phyloP scores from a whole-genome alignment of 179 eudicot species.

The Drosera spatulata region DNA sequence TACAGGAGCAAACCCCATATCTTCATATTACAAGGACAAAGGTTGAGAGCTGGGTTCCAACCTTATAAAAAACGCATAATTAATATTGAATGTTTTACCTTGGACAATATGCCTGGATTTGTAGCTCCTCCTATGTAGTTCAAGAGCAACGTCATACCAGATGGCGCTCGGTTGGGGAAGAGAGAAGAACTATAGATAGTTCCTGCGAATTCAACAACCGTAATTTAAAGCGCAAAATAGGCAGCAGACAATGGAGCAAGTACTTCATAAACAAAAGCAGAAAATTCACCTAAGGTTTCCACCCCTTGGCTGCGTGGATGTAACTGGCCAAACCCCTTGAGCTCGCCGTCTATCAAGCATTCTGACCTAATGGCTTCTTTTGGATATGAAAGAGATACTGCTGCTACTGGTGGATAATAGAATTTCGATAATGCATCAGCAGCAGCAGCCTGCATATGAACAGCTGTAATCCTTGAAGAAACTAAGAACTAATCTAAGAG shows the following conservation, averaged over 20 bases:
- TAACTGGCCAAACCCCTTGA: slow-evolving; percentile 85
- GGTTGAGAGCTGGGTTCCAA: too few relatives aligned
- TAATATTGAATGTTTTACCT: slow-evolving; percentile 23
- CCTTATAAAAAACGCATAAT: neutral
- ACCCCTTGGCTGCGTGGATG: slow-evolving; percentile 88
- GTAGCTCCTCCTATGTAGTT: slow-evolving; percentile 85
- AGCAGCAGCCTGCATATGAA: slow-evolving; percentile 38
- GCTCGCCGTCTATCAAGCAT: slow-evolving; percentile 59
- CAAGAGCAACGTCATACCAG: slow-evolving; percentile 64
- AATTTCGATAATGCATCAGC: slow-evolving; percentile 71
- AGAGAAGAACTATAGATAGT: slow-evolving; percentile 87
- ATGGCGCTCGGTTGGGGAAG: slow-evolving; percentile 80
- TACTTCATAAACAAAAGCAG: neutral
- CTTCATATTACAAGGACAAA: neutral
- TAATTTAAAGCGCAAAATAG: slow-evolving; percentile 5
- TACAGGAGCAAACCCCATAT: neutral
- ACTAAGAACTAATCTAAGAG: neutral
- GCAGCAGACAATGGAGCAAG: neutral
- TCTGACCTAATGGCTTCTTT: slow-evolving; percentile 59
- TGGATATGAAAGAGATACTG: slow-evolving; percentile 82
- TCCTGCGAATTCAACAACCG: slow-evolving; percentile 27
- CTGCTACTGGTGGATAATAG: slow-evolving; percentile 83
- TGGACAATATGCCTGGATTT: slow-evolving; percentile 55
- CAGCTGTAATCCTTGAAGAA: slow-evolving; percentile 1
- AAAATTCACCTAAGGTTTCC: slow-evolving; percentile 64